Conservation (phyloP, 2,329 filamentous ascomycete genomes). For the Ophioceras dolichostomum region DNA sequence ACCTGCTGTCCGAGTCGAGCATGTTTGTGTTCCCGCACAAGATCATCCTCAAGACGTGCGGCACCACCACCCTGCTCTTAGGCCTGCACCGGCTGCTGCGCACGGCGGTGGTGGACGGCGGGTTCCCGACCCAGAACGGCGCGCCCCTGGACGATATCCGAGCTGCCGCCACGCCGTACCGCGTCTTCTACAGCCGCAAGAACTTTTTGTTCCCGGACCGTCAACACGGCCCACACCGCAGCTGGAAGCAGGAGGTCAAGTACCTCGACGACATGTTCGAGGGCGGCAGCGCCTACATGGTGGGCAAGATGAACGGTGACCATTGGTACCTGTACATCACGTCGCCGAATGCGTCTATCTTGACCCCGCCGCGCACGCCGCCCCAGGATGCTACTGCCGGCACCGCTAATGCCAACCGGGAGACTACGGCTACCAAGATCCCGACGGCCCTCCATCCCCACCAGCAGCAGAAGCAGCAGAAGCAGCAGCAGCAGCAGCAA, state of each 20-base stretch:
- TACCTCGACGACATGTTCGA: slow-evolving; percentile 86
- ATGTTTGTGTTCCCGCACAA: slow-evolving; percentile 99
- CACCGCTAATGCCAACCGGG: not conserved
- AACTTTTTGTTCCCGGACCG: slow-evolving; percentile 94
- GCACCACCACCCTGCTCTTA: slow-evolving; percentile 84
- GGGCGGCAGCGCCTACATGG: slow-evolving; percentile 95
- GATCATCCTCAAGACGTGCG: slow-evolving; percentile 95
- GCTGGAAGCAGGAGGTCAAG: slow-evolving; percentile 93
- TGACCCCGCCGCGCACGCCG: slow-evolving; percentile 72
- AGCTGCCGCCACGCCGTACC: slow-evolving; percentile 76
- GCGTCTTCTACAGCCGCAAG: slow-evolving; percentile 98
- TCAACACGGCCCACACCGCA: slow-evolving; percentile 87
- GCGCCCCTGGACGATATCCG: slow-evolving; percentile 52
- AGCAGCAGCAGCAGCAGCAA: too few relatives aligned
- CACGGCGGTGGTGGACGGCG: slow-evolving; percentile 76
- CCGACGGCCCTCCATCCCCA: slow-evolving; percentile 33
- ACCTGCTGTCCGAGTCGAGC: slow-evolving; percentile 95
- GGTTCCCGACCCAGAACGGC: slow-evolving; percentile 74
- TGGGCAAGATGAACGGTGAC: slow-evolving; percentile 99
- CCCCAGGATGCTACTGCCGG: slow-evolving; percentile 20
- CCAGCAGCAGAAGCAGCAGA: too few relatives aligned
- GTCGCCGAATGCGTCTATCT: slow-evolving; percentile 56
- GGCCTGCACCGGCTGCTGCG: slow-evolving; percentile 85
- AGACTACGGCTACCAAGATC: slow-evolving; percentile 36
- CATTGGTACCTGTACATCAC: slow-evolving; percentile 99